A percentile compares a stretch with the other conserved stretches of the same genome.
Conservation (phyloP, 192 early-diverging fungal species). For the Podila clonocystis region DNA sequence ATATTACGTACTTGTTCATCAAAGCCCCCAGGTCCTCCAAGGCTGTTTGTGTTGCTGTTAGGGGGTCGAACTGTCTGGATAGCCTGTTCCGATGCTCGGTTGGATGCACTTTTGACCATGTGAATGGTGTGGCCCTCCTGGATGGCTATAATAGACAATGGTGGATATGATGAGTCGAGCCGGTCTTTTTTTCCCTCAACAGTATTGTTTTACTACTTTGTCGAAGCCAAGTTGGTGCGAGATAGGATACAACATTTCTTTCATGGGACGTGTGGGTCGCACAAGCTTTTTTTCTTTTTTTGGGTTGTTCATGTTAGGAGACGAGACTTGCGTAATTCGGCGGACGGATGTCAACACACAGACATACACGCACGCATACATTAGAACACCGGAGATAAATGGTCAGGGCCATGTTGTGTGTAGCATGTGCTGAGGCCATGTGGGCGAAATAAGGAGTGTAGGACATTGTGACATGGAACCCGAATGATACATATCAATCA, state of each 20-base stretch:
- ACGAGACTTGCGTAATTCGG: slow-evolving; percentile 11
- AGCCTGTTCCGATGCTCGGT: slow-evolving; percentile 49
- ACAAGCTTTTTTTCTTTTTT: background rate
- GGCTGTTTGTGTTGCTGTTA: slow-evolving; percentile 27
- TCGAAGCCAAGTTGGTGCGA: no score
- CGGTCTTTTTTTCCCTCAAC: no score
- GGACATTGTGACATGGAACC: no score
- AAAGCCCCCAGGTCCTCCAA: slow-evolving; percentile 27
- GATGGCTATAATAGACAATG: slow-evolving; percentile 62
- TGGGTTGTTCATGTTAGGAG: background rate
- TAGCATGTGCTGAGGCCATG: background rate
- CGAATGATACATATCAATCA: no score
- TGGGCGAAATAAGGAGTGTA: no score
- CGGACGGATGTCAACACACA: slow-evolving; percentile 17
- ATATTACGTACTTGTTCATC: slow-evolving; percentile 36
- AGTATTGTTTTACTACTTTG: no score
- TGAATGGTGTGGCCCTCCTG: slow-evolving; percentile 89
- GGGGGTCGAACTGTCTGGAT: slow-evolving; percentile 56
- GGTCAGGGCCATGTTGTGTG: no score
- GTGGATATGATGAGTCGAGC: background rate
- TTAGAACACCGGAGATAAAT: background rate
- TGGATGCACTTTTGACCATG: slow-evolving; percentile 78
- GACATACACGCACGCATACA: background rate
- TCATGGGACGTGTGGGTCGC: no score
- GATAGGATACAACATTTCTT: no score